Evolutionary conservation across 202 grass and related monocot species (phyloP).

Genomic region (Schoenoplectus tabernaemontani): DNA sequence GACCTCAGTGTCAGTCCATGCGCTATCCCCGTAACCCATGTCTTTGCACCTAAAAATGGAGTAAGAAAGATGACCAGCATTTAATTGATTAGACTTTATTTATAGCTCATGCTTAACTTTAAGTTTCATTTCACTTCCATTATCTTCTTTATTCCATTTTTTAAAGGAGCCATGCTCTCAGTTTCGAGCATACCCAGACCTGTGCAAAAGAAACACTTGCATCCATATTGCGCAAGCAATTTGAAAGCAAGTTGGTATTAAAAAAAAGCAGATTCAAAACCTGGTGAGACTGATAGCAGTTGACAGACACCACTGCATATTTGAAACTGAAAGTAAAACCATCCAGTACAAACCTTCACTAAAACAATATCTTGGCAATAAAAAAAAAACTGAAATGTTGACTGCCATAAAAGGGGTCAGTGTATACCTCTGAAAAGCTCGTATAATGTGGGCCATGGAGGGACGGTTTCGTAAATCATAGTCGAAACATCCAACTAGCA

Average conservation of each 20-base stretch:
- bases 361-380: background rate
- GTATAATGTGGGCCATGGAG: slow-evolving; percentile 70
- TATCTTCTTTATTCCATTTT: background rate
- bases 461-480: slow-evolving; percentile 77
- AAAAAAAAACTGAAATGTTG: slow-evolving; percentile 15
- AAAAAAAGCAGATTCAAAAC: background rate
- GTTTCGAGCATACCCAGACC: background rate
- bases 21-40: slow-evolving; percentile 33
- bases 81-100: background rate
- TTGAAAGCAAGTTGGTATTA: background rate
- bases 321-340: background rate
- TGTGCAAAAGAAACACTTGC: background rate
- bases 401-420: background rate
- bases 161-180: background rate
- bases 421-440: slow-evolving; percentile 66
- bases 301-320: background rate
- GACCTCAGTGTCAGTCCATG: slow-evolving; percentile 30
- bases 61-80: background rate
- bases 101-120: background rate
- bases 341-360: slow-evolving; percentile 2
- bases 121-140: background rate
- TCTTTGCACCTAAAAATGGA: slow-evolving; percentile 39
- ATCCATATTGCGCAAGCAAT: background rate
- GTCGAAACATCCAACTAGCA: slow-evolving; percentile 80
- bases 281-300: background rate